Percentiles rank a stretch among this genome's conserved stretches.
Evolutionary conservation across 2,329 filamentous ascomycete genomes (phyloP).

Genomic region (Xylariaceae sp.): DNA sequence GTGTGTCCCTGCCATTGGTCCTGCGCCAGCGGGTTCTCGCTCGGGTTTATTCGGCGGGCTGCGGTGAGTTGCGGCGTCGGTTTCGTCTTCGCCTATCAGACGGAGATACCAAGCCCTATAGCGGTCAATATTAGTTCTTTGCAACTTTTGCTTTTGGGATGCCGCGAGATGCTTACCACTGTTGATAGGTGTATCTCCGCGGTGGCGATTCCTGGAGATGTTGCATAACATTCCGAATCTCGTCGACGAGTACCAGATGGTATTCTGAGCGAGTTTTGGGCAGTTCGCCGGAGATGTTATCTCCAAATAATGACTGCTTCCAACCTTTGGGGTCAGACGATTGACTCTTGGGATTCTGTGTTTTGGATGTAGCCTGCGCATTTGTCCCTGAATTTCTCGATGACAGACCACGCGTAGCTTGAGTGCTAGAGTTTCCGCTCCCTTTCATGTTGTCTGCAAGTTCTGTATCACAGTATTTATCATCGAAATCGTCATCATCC

Average conservation of each 20-base stretch:
- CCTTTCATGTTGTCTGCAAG: not conserved
- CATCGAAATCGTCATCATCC: slow-evolving; percentile 22
- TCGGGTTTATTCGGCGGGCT: slow-evolving; percentile 24
- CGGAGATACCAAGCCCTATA: slow-evolving; percentile 74
- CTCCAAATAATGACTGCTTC: not conserved
- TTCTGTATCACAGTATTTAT: slow-evolving; percentile 26
- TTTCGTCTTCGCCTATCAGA: slow-evolving; percentile 67
- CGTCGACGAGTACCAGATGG: slow-evolving; percentile 64
- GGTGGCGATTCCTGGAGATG: slow-evolving; percentile 56
- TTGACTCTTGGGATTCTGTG: not conserved
- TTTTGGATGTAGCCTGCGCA: not conserved
- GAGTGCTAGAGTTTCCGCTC: not conserved
- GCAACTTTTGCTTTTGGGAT: not conserved
- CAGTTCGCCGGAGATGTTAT: slow-evolving; percentile 37
- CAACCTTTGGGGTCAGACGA: not conserved
- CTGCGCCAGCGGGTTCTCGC: not conserved
- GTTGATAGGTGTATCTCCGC: slow-evolving; percentile 64
- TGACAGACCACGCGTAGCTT: not conserved
- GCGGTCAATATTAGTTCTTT: not conserved
- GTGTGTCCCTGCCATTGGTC: not conserved
- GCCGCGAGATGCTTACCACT: slow-evolving; percentile 23
- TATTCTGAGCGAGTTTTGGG: slow-evolving; percentile 47
- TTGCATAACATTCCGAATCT: slow-evolving; percentile 63
- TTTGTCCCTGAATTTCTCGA: not conserved
- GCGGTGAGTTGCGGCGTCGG: slow-evolving; percentile 46